Evolutionary conservation across 106 monocot species (phyloP).

Genomic region (Phalaenopsis equestris): DNA sequence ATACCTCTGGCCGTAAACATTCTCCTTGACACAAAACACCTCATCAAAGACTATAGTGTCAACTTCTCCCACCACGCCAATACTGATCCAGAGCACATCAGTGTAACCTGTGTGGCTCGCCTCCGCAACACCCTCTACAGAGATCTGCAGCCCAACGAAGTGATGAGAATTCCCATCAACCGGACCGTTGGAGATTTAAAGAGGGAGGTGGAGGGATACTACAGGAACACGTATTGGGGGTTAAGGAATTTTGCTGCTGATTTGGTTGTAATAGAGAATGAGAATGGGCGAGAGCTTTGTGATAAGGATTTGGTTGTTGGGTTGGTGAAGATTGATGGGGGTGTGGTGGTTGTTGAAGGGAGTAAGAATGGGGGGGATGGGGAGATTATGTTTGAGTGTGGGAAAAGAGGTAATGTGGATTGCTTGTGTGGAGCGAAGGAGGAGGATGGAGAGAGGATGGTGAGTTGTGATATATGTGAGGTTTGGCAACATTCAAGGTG

Average conservation of each 20-base stretch:
- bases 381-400: constrained; percentile 35
- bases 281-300: constrained; percentile 10
- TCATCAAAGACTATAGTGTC: constrained; percentile 52
- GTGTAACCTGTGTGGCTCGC: constrained; percentile 36
- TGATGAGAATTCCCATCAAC: constrained; percentile 18
- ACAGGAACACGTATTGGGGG: constrained; percentile 56
- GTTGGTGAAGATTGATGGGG: constrained; percentile 19
- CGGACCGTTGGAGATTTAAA: constrained; percentile 58
- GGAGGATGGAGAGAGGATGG: constrained; percentile 78
- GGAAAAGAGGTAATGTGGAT: constrained; percentile 28
- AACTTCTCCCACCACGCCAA: neutral
- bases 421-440: constrained; percentile 76
- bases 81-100: constrained; percentile 4
- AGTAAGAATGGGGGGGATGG: neutral
- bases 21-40: constrained; percentile 64
- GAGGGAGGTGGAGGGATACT: constrained; percentile 32
- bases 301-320: constrained; percentile 13
- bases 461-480: constrained; percentile 75
- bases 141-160: constrained; percentile 27
- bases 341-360: constrained; percentile 31
- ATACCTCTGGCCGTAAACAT: constrained; percentile 46
- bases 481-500: constrained; percentile 82
- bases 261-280: constrained; percentile 14
- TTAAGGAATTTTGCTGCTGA: constrained; percentile 51
- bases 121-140: constrained; percentile 7